These are phyloP conservation scores for Maudiozyma saulgeensis DNA, from an alignment of 805 yeast genomes.

Conservation along the genomic window DNA sequence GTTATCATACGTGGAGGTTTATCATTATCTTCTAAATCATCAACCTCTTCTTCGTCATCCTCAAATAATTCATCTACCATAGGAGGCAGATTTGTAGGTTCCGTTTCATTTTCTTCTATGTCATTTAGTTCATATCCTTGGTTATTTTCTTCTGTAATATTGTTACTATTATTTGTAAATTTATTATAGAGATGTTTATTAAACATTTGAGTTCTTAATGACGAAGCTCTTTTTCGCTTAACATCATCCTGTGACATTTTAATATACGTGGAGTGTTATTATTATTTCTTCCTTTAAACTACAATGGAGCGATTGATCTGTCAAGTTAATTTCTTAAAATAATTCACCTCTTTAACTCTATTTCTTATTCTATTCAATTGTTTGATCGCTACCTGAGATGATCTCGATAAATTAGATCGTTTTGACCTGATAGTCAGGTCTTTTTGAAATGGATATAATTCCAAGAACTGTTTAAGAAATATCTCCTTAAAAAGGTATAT, in stretches of 20 bases:
- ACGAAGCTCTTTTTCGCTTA: conserved; percentile 23
- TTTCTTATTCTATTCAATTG: too few relatives aligned
- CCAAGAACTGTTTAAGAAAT: too few relatives aligned
- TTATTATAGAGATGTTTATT: conserved; percentile 25
- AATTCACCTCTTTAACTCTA: too few relatives aligned
- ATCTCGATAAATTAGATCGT: too few relatives aligned
- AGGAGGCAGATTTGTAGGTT: not conserved
- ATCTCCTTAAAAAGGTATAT: too few relatives aligned
- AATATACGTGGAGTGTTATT: too few relatives aligned
- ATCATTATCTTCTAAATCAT: not conserved
- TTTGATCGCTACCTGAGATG: too few relatives aligned
- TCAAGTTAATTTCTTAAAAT: too few relatives aligned
- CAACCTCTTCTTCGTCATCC: conserved; percentile 4
- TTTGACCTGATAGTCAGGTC: too few relatives aligned
- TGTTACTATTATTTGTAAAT: conserved; percentile 9
- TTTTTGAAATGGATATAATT: too few relatives aligned
- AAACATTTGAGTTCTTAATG: conserved; percentile 28
- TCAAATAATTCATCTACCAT: conserved; percentile 1
- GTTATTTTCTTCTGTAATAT: conserved; percentile 4
- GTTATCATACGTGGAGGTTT: conserved; percentile 3
- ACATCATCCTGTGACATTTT: conserved; percentile 6
- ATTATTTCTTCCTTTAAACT: too few relatives aligned
- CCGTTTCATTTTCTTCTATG: not conserved
- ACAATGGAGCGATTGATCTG: too few relatives aligned
- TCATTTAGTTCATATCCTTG: not conserved